Evolutionary conservation across 2,329 filamentous ascomycete genomes (phyloP), one percentile per base, ranked within the genome.

Genomic region (Emmonsiellopsis sp.): DNA sequence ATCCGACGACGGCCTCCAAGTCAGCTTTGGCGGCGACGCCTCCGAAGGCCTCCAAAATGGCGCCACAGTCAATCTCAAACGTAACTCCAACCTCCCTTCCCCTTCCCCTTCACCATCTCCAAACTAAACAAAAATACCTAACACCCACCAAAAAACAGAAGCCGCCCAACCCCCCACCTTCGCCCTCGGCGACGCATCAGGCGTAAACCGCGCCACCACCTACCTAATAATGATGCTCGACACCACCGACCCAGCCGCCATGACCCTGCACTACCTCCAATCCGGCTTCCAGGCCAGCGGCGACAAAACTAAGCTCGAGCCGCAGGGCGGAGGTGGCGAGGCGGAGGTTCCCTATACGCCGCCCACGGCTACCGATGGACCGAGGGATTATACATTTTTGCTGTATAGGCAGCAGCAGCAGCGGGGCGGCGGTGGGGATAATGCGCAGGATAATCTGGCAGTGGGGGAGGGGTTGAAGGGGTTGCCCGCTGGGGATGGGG

Each of bases 221-320:
- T 57, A 55, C 21, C 48, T 39, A 13, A 55, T 57, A 10, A 37
- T 55, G 45, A 57, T 57, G 55, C 39, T 57, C 17, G 55, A 57
- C 13, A 55, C 55, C 9, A 57, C 55, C 9, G 47, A 55, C 11
- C 11, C 14, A 10, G 14, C n/a, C n/a, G 32, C 47, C 2, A 39
- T 49, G 3, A 54, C 37, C 6, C 13, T 57, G 4, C 55, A 55
- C n/a, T 57, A 36, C 37, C 32, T 57, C 10, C 55, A 57, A 32
- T 43, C 36, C 8, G 53, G 42, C 32, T 57, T 57, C 44, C 42
- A 44, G 40, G 42, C 55, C 7, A 51, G 42, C 3, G 55, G 53
- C 39, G 53, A 57, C 14, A 57, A 57, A 47, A 55, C 55, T 6
- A 55, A 55, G 7, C 42, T 57, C 5, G 46, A 33, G 34, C 43